Conservation (phyloP, 2,329 filamentous ascomycete genomes). For the Aspergillus flavus region DNA sequence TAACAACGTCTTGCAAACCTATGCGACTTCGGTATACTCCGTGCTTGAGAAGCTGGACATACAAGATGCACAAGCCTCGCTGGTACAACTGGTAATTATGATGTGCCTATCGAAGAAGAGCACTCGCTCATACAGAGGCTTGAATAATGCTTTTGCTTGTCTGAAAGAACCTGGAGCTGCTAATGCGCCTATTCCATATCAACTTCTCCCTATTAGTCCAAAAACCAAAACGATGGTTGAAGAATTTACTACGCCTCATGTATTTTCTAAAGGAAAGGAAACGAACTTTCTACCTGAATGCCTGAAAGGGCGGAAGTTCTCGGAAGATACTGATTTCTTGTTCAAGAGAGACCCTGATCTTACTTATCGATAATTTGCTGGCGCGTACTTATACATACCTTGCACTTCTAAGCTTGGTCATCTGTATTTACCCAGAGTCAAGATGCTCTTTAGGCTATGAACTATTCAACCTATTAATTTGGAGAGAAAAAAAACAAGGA, state of each 20-base stretch:
- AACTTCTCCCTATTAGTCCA: slow-evolving; percentile 89
- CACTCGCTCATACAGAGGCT: slow-evolving; percentile 78
- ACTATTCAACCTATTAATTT: too few relatives aligned
- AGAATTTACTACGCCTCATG: slow-evolving; percentile 57
- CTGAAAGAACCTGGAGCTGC: slow-evolving; percentile 83
- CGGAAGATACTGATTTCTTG: slow-evolving; percentile 74
- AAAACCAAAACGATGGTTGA: slow-evolving; percentile 82
- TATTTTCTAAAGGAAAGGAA: slow-evolving; percentile 85
- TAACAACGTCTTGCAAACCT: slow-evolving; percentile 77
- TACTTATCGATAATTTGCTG: neutral
- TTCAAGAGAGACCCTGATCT: neutral
- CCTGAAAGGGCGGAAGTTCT: slow-evolving; percentile 69
- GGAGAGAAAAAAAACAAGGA: too few relatives aligned
- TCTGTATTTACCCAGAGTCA: too few relatives aligned
- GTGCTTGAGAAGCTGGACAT: slow-evolving; percentile 92
- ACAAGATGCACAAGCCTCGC: slow-evolving; percentile 89
- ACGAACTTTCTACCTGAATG: slow-evolving; percentile 91
- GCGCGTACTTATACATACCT: neutral
- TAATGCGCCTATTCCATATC: slow-evolving; percentile 77
- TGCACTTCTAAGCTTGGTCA: too few relatives aligned
- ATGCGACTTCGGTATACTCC: slow-evolving; percentile 82
- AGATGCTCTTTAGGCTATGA: too few relatives aligned
- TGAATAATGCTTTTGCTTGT: slow-evolving; percentile 78
- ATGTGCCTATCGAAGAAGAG: slow-evolving; percentile 81
- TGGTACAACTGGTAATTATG: slow-evolving; percentile 84